Conservation (phyloP, 2,329 filamentous ascomycete genomes). For the Cladosporium phlei region DNA sequence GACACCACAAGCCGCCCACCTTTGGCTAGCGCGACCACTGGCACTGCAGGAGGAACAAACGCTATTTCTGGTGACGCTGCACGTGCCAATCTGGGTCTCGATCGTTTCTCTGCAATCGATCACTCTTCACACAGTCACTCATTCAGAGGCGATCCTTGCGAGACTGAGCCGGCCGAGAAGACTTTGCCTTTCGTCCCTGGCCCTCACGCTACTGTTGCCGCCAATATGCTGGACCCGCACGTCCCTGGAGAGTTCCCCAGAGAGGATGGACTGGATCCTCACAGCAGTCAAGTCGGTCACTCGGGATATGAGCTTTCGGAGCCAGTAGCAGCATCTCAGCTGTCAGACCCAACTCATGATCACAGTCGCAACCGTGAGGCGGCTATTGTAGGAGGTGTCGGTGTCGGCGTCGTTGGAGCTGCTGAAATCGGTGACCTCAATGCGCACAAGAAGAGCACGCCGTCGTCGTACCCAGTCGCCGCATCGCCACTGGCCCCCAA, state of each 20-base stretch:
- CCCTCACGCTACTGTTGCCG: slow-evolving; percentile 30
- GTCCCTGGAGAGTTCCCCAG: slow-evolving; percentile 30
- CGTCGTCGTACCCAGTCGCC: too few relatives aligned
- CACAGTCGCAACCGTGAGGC: slow-evolving; percentile 31
- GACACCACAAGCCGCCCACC: background rate
- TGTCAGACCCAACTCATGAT: background rate
- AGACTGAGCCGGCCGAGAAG: slow-evolving; percentile 12
- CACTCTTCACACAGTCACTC: slow-evolving; percentile 21
- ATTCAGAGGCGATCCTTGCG: slow-evolving; percentile 25
- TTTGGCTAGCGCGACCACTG: background rate
- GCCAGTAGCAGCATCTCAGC: background rate
- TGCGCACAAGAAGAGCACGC: too few relatives aligned
- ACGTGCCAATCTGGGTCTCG: background rate
- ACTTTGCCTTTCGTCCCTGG: slow-evolving; percentile 21
- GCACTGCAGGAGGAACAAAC: background rate
- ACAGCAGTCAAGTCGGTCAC: background rate
- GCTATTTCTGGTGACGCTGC: slow-evolving; percentile 8
- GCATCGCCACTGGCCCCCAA: background rate
- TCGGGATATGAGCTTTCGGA: too few relatives aligned
- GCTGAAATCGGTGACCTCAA: slow-evolving; percentile 14
- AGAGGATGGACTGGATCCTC: slow-evolving; percentile 21
- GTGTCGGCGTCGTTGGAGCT: slow-evolving; percentile 32
- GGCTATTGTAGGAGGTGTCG: slow-evolving; percentile 26
- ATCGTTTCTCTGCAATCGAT: slow-evolving; percentile 15
- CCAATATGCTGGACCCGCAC: slow-evolving; percentile 33